A percentile compares a stretch with the other conserved stretches of the same genome.
Evolutionary conservation across 192 early-diverging fungal genomes (phyloP).

Genomic region (Linnemannia elongata): DNA sequence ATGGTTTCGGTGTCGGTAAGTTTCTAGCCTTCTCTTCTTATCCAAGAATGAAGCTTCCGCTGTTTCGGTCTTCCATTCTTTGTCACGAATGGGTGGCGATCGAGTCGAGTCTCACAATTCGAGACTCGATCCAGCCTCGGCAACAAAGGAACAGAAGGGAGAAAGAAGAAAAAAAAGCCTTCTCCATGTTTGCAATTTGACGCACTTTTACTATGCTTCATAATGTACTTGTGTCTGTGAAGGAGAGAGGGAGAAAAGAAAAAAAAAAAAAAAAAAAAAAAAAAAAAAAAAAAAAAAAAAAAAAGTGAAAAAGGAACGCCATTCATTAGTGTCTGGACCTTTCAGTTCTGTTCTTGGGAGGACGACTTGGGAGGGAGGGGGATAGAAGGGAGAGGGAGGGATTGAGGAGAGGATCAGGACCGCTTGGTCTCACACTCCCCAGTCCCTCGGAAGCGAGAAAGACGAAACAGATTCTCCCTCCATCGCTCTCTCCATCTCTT

Average conservation of each 20-base stretch:
- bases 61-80: background rate
- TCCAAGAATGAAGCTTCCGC: background rate
- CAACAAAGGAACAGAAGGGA: background rate
- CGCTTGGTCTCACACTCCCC: background rate
- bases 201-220: background rate
- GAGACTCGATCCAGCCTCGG: background rate
- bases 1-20: constrained; percentile 85
- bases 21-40: background rate
- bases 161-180: background rate
- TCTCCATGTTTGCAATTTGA: background rate
- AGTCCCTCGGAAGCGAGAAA: background rate
- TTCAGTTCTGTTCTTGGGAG: background rate
- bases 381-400: background rate
- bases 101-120: background rate
- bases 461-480: background rate
- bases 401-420: background rate
- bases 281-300: no score
- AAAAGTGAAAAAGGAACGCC: background rate
- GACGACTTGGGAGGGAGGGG: background rate
- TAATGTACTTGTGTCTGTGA: background rate
- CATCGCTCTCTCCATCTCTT: background rate
- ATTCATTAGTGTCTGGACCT: background rate
- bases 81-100: background rate
- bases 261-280: no score
- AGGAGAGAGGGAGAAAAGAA: no score